Percentiles rank a stretch among this genome's conserved stretches.
Conservation (phyloP, 2,329 filamentous ascomycete genomes). For the Ilyonectria sp. region DNA sequence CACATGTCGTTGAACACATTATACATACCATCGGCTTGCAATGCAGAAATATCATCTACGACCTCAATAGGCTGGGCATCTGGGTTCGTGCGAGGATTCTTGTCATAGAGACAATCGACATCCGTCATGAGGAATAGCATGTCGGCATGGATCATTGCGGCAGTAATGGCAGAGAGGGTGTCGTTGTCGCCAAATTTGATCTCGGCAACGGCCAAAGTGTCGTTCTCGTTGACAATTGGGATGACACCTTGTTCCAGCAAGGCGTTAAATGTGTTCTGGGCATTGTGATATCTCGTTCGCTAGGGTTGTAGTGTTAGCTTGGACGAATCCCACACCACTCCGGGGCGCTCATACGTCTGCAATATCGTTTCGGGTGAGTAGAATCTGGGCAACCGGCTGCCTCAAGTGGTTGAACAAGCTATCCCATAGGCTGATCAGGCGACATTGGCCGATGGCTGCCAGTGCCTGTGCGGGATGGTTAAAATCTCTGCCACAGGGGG, state of each 20-base stretch:
- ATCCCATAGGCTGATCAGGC: slow-evolving; percentile 96
- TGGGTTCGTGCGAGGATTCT: slow-evolving; percentile 88
- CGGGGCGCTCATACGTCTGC: slow-evolving; percentile 76
- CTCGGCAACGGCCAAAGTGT: slow-evolving; percentile 95
- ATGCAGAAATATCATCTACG: slow-evolving; percentile 86
- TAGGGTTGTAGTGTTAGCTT: slow-evolving; percentile 51
- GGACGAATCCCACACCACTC: slow-evolving; percentile 11
- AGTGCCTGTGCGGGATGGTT: slow-evolving; percentile 72
- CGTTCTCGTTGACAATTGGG: slow-evolving; percentile 98
- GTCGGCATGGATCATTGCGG: slow-evolving; percentile 97
- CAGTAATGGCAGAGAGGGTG: slow-evolving; percentile 95
- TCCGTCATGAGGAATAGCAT: slow-evolving; percentile 99
- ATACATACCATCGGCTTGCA: slow-evolving; percentile 82
- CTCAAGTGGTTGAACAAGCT: slow-evolving; percentile 88
- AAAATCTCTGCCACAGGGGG: slow-evolving; percentile 27
- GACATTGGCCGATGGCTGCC: slow-evolving; percentile 95
- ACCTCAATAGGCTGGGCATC: slow-evolving; percentile 93
- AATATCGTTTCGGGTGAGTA: slow-evolving; percentile 96
- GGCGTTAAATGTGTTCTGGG: slow-evolving; percentile 93
- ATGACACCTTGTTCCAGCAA: slow-evolving; percentile 95
- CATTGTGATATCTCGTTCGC: slow-evolving; percentile 95
- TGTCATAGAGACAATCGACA: slow-evolving; percentile 97
- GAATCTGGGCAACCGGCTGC: slow-evolving; percentile 94
- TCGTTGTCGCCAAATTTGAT: slow-evolving; percentile 99
- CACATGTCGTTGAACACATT: neutral